Percentiles rank a stretch among this genome's conserved stretches.
These are phyloP conservation scores for Fraxinus platypoda DNA, from an alignment of 305 asterid genomes.

Conservation along the genomic window DNA sequence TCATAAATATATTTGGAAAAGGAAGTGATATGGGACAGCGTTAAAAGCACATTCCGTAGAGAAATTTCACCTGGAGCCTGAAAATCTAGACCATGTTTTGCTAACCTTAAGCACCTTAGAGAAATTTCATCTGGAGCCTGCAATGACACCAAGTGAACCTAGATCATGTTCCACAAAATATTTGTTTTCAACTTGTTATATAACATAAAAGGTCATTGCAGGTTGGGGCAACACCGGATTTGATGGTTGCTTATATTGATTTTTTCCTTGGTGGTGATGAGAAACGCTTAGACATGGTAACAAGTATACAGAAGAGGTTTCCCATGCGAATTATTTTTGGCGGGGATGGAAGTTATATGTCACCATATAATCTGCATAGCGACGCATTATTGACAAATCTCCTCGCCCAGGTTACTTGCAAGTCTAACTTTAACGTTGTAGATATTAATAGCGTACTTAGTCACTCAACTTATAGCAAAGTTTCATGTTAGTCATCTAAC, in stretches of 20 bases:
- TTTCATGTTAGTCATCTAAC: background rate
- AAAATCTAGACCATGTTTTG: no score
- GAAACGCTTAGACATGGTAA: slow-evolving; percentile 82
- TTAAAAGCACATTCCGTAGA: background rate
- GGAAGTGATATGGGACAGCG: background rate
- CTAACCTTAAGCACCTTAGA: no score
- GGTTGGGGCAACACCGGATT: slow-evolving; percentile 98
- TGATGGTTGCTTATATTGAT: slow-evolving; percentile 90
- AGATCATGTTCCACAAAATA: background rate
- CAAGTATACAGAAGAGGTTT: slow-evolving; percentile 86
- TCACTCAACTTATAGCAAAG: background rate
- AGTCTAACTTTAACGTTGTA: slow-evolving; percentile 14
- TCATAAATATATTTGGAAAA: background rate
- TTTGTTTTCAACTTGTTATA: background rate
- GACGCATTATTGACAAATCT: slow-evolving; percentile 86
- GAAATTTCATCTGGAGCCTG: background rate
- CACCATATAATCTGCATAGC: slow-evolving; percentile 79
- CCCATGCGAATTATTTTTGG: slow-evolving; percentile 93
- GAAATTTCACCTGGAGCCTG: background rate
- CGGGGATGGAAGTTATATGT: slow-evolving; percentile 95
- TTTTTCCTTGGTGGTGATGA: slow-evolving; percentile 98
- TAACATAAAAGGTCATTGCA: slow-evolving; percentile 30
- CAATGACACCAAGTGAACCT: background rate
- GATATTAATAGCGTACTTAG: background rate
- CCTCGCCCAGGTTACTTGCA: slow-evolving; percentile 77